phyloP scores from a whole-genome alignment of 1,139 yeast genomes.

The Blastobotrys aristatus region DNA sequence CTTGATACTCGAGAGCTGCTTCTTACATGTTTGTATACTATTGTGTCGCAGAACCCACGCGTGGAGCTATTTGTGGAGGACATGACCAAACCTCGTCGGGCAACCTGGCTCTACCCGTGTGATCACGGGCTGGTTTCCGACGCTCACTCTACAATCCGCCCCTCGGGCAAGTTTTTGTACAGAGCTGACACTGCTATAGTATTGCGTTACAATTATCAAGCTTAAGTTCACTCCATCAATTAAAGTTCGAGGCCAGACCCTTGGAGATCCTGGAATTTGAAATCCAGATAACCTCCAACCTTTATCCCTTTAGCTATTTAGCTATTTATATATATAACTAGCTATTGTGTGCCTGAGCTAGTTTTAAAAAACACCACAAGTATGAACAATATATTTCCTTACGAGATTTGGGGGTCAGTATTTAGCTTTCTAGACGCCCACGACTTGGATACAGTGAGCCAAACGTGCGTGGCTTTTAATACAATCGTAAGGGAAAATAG shows the following conservation, averaged over 20 bases:
- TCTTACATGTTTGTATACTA: not conserved
- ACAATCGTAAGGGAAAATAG: not conserved
- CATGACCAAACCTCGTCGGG: not conserved
- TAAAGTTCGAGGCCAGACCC: too few relatives aligned
- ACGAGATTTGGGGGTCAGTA: not conserved
- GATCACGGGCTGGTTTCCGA: not conserved
- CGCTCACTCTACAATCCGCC: not conserved
- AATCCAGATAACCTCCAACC: too few relatives aligned
- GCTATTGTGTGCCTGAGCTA: too few relatives aligned
- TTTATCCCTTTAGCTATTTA: too few relatives aligned
- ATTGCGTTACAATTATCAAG: not conserved
- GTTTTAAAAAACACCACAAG: too few relatives aligned
- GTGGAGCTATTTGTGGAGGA: constrained; percentile 3
- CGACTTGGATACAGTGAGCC: too few relatives aligned
- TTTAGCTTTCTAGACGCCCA: not conserved
- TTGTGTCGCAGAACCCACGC: not conserved
- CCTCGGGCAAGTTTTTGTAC: not conserved
- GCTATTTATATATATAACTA: too few relatives aligned
- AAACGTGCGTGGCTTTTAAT: not conserved
- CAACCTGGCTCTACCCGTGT: constrained; percentile 1
- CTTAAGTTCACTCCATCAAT: too few relatives aligned
- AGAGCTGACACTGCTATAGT: constrained; percentile 1
- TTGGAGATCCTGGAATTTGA: too few relatives aligned
- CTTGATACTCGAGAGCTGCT: not conserved
- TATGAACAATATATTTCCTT: too few relatives aligned